phyloP scores from a whole-genome alignment of 2,329 filamentous ascomycete genomes.

The Colletotrichum graminicola region DNA sequence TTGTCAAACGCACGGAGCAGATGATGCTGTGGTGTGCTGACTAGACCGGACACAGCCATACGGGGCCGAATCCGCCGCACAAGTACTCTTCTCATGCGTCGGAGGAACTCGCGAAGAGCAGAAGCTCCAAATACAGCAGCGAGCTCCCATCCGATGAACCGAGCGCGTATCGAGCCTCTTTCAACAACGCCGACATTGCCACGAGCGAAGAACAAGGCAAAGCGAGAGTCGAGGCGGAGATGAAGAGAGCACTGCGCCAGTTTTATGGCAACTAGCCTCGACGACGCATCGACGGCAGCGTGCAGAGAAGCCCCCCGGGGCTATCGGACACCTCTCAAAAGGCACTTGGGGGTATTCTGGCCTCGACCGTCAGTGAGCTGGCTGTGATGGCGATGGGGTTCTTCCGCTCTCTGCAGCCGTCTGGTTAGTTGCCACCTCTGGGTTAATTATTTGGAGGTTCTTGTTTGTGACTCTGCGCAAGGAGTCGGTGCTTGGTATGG shows the following conservation, averaged over 20 bases:
- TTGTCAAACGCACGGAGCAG: neutral
- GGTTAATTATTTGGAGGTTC: neutral
- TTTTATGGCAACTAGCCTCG: neutral
- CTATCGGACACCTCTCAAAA: neutral
- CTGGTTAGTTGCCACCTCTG: neutral
- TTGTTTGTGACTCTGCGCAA: neutral
- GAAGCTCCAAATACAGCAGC: neutral
- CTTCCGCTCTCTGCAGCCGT: neutral
- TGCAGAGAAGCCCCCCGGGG: neutral
- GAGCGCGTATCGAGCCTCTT: conserved; percentile 1
- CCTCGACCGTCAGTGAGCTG: neutral
- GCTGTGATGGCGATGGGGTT: neutral
- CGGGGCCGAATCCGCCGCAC: neutral
- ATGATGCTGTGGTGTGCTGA: neutral
- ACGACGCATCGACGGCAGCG: neutral
- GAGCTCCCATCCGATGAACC: neutral
- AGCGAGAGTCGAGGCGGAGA: neutral
- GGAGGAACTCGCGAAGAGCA: accelerated
- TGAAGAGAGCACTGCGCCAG: neutral
- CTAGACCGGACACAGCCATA: neutral
- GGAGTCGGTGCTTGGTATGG: neutral
- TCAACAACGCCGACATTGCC: neutral
- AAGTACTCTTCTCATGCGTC: neutral
- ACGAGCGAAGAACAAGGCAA: neutral
- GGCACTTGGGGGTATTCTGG: neutral